phyloP scores from a whole-genome alignment of 2,329 filamentous ascomycete species.

The Paraconiothyrium sp. region DNA sequence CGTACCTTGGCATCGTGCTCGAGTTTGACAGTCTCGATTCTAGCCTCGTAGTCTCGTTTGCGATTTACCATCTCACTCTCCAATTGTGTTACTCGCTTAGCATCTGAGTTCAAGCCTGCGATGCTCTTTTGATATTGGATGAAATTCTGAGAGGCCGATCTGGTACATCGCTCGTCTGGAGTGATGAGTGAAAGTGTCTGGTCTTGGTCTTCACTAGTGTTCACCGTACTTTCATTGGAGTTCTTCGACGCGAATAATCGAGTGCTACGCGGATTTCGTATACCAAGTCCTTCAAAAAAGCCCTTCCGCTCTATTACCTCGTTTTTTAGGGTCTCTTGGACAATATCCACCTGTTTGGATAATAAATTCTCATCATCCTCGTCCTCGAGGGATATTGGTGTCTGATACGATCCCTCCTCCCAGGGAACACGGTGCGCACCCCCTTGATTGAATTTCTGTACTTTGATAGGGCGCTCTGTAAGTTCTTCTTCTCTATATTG shows the following conservation, averaged over 20 bases:
- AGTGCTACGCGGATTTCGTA: not conserved
- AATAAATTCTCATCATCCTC: not conserved
- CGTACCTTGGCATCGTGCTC: constrained; percentile 2
- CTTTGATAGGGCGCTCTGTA: not conserved
- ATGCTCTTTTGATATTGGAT: not conserved
- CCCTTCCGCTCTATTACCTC: not conserved
- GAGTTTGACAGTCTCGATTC: not conserved
- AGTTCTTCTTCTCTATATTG: not conserved
- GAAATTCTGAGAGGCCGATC: not conserved
- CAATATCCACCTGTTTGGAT: not conserved
- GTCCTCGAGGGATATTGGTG: not conserved
- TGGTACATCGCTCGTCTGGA: not conserved
- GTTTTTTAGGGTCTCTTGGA: too few species aligned
- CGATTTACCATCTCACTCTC: not conserved
- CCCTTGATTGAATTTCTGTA: not conserved
- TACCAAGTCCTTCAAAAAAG: not conserved
- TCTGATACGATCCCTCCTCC: not conserved
- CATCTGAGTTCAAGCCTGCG: not conserved
- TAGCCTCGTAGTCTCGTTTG: not conserved
- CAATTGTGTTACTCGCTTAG: not conserved
- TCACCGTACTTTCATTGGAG: not conserved
- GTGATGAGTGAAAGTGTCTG: not conserved
- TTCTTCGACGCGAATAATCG: not conserved
- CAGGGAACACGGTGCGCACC: too few species aligned
- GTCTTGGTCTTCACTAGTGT: not conserved